A percentile compares a stretch with the other conserved stretches of the same genome.
Conservation (phyloP, 225 moss, liverwort and hornwort species). For the Polytrichum commune region DNA sequence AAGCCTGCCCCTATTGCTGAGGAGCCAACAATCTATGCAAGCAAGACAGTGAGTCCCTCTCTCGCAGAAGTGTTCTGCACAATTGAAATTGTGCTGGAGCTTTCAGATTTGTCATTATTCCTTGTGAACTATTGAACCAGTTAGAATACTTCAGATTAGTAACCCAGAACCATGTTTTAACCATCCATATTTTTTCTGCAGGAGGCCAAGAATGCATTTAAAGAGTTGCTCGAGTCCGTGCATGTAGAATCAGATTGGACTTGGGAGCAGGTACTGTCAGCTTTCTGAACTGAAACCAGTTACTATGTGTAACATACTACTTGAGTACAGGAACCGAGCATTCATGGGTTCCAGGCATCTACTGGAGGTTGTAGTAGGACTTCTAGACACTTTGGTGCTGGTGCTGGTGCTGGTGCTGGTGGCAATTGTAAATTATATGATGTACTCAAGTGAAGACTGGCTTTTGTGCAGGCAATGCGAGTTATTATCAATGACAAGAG, state of each 20-base stretch:
- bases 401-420: too few relatives aligned
- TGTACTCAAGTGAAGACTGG: not conserved
- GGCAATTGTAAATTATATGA: too few relatives aligned
- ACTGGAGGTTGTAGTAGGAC: too few relatives aligned
- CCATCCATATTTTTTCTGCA: conserved; percentile 15
- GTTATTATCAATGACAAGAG: conserved; percentile 96
- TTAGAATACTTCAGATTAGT: not conserved
- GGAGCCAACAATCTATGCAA: conserved; percentile 85
- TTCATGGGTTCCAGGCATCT: too few relatives aligned
- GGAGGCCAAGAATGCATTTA: conserved; percentile 99
- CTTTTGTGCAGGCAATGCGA: conserved; percentile 78
- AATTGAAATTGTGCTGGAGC: too few relatives aligned
- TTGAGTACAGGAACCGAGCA: too few relatives aligned
- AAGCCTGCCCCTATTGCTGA: conserved; percentile 65
- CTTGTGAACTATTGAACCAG: too few relatives aligned
- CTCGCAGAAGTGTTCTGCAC: not conserved
- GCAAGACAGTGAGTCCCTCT: conserved; percentile 60
- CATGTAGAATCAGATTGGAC: conserved; percentile 98
- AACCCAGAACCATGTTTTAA: conserved; percentile 6
- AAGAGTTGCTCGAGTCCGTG: conserved; percentile 91
- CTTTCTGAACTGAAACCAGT: too few relatives aligned
- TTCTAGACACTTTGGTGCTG: too few relatives aligned
- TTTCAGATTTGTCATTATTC: too few relatives aligned
- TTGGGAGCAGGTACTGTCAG: conserved; percentile 81
- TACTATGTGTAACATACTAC: too few relatives aligned